These are phyloP conservation scores for Alternaria dauci DNA, from an alignment of 2,329 filamentous ascomycete species.

Conservation along the genomic window DNA sequence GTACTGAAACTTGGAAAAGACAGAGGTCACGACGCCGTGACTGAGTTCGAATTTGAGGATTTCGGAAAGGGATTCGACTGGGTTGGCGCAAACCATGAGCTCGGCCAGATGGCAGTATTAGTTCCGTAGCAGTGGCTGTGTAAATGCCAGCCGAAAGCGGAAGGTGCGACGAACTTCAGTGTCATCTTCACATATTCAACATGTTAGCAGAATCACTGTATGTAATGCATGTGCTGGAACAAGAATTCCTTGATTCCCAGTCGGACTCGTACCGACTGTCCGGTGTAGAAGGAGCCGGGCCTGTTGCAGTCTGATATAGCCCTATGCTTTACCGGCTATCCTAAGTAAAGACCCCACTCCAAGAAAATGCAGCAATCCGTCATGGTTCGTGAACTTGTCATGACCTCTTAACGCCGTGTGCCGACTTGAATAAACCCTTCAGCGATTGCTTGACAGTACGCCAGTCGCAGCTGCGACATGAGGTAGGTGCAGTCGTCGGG, in stretches of 20 bases:
- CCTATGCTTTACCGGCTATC: conserved; percentile 16
- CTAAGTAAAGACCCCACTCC: conserved; percentile 19
- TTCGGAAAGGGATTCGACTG: conserved; percentile 5
- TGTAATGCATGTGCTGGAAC: conserved; percentile 2
- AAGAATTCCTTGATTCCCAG: conserved; percentile 19
- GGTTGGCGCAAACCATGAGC: conserved; percentile 6
- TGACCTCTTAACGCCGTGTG: conserved; percentile 42
- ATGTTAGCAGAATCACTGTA: neutral
- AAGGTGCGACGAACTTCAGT: conserved; percentile 1
- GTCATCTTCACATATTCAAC: neutral
- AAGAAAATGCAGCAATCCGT: conserved; percentile 28
- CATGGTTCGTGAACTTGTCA: conserved; percentile 33
- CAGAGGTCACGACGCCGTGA: conserved; percentile 5
- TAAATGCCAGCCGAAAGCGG: neutral
- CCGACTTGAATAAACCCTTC: conserved; percentile 45
- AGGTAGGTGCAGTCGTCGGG: conserved; percentile 23
- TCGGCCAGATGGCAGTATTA: conserved; percentile 8
- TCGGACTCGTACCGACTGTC: conserved; percentile 23
- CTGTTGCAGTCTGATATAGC: conserved; percentile 21
- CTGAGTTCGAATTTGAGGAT: neutral
- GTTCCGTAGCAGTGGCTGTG: conserved; percentile 4
- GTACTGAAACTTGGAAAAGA: conserved; percentile 46
- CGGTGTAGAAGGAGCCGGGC: conserved; percentile 20
- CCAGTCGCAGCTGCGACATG: conserved; percentile 45
- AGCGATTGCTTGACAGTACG: conserved; percentile 41